A percentile compares a stretch with the other conserved stretches of the same genome.
Evolutionary conservation across 371 early-diverging fungal species (phyloP).

Genomic region (Catenaria anguillulae): DNA sequence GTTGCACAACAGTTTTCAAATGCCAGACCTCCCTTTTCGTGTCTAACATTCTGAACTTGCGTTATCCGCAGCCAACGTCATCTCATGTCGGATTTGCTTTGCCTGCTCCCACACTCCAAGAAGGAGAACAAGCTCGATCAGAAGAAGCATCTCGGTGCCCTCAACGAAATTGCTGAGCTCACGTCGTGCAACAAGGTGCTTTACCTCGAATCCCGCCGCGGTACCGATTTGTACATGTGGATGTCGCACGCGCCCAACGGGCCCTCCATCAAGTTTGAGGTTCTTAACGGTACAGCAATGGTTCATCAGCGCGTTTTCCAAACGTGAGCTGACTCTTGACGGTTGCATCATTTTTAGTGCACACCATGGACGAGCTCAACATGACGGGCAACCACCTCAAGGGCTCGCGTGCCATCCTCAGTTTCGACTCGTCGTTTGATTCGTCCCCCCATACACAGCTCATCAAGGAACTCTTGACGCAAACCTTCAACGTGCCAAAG

Average conservation of each 20-base stretch:
- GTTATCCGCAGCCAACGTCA: constrained; percentile 60
- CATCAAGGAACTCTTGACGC: constrained; percentile 73
- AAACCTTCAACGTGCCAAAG: constrained; percentile 77
- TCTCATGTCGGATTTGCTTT: constrained; percentile 69
- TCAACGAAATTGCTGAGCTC: constrained; percentile 90
- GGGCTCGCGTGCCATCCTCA: constrained; percentile 85
- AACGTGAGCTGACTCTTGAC: not conserved
- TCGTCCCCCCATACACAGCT: constrained; percentile 59
- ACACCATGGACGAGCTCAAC: constrained; percentile 95
- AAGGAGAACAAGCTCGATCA: constrained; percentile 84
- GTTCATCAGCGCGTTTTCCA: too few species aligned
- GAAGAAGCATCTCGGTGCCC: constrained; percentile 65
- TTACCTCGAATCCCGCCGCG: constrained; percentile 85
- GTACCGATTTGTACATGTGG: constrained; percentile 90
- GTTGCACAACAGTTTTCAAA: constrained; percentile 70
- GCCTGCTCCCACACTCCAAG: constrained; percentile 82
- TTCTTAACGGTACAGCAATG: constrained; percentile 59
- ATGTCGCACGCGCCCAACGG: constrained; percentile 86
- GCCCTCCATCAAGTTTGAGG: constrained; percentile 85
- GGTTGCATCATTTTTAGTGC: constrained; percentile 37
- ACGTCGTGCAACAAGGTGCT: constrained; percentile 94
- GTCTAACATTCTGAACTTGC: constrained; percentile 79
- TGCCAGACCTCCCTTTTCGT: constrained; percentile 69
- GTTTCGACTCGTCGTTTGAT: constrained; percentile 86
- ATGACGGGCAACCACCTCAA: constrained; percentile 96